Evolutionary conservation across 2,329 filamentous ascomycete genomes (phyloP).

Genomic region (Emergomyces africanus): DNA sequence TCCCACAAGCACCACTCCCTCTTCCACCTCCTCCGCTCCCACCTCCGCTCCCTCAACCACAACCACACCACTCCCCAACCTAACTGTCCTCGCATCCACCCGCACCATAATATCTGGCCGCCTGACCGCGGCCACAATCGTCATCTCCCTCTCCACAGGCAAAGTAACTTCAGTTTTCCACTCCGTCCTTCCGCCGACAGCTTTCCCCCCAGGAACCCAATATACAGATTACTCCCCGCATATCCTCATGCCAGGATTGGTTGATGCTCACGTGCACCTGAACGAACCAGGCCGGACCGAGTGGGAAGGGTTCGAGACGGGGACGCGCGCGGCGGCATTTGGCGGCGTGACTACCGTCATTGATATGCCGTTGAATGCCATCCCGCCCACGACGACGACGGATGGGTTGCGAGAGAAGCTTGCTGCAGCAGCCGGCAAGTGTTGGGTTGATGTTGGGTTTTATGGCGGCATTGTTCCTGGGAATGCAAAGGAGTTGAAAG

Average conservation of each 20-base stretch:
- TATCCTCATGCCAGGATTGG: constrained; percentile 76
- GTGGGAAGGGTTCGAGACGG: constrained; percentile 97
- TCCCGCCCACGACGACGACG: constrained; percentile 89
- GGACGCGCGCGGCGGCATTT: constrained; percentile 83
- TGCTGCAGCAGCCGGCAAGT: constrained; percentile 68
- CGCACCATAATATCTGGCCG: constrained; percentile 67
- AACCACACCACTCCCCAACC: constrained; percentile 25
- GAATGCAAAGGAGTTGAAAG: constrained; percentile 66
- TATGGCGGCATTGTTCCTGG: constrained; percentile 92
- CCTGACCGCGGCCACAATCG: constrained; percentile 70
- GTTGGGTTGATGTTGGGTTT: constrained; percentile 98
- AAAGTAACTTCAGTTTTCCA: constrained; percentile 70
- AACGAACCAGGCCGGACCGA: constrained; percentile 95
- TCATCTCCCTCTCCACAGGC: constrained; percentile 63
- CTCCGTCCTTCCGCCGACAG: constrained; percentile 57
- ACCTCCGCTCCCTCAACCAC: background rate
- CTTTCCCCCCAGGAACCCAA: constrained; percentile 57
- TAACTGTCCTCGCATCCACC: constrained; percentile 71
- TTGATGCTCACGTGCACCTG: constrained; percentile 94
- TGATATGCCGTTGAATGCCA: constrained; percentile 96
- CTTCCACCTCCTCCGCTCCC: background rate
- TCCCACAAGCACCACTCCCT: background rate
- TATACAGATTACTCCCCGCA: constrained; percentile 79
- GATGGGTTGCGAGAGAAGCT: constrained; percentile 73
- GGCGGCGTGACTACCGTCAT: constrained; percentile 94